These are phyloP conservation scores for Malus hybrid DNA, from an alignment of 331 rosid species.

Conservation along the genomic window DNA sequence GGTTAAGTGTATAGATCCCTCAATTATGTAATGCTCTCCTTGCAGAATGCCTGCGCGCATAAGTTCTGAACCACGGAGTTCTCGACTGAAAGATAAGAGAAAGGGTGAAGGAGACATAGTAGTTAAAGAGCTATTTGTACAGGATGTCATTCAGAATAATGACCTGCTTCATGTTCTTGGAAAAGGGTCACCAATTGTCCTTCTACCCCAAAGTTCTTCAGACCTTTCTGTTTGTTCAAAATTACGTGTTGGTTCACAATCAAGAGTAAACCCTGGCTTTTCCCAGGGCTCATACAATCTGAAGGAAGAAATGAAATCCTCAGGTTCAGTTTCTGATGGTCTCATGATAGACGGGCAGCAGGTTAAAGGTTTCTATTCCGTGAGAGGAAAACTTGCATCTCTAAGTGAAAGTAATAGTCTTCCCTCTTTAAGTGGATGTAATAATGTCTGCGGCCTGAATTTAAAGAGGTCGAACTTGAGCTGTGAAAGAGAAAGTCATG, in stretches of 20 bases:
- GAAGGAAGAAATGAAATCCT: conserved; percentile 37
- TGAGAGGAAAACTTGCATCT: conserved; percentile 42
- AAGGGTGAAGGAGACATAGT: conserved; percentile 85
- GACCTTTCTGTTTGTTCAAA: conserved; percentile 73
- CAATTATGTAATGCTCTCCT: conserved; percentile 26
- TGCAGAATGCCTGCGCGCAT: conserved; percentile 50
- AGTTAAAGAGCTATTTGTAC: conserved; percentile 74
- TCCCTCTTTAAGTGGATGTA: conserved; percentile 34
- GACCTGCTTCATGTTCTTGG: conserved; percentile 68
- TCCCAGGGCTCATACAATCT: conserved; percentile 37
- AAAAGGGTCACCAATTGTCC: conserved; percentile 58
- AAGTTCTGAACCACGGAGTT: conserved; percentile 71
- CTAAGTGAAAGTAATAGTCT: conserved; percentile 36
- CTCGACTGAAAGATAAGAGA: conserved; percentile 82
- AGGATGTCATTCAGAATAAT: conserved; percentile 55
- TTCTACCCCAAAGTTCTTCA: conserved; percentile 74
- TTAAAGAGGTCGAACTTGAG: conserved; percentile 30
- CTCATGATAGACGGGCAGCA: conserved; percentile 34
- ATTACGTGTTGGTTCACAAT: conserved; percentile 62
- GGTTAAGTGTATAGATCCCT: conserved; percentile 8
- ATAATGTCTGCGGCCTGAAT: conserved; percentile 29
- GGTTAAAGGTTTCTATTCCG: conserved; percentile 40
- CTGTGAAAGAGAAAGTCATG: conserved; percentile 29
- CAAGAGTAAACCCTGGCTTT: conserved; percentile 34
- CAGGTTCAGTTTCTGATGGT: conserved; percentile 50